These are phyloP conservation scores for Magnusiomyces magnusii DNA, from an alignment of 1,139 yeast species.

Conservation along the genomic window DNA sequence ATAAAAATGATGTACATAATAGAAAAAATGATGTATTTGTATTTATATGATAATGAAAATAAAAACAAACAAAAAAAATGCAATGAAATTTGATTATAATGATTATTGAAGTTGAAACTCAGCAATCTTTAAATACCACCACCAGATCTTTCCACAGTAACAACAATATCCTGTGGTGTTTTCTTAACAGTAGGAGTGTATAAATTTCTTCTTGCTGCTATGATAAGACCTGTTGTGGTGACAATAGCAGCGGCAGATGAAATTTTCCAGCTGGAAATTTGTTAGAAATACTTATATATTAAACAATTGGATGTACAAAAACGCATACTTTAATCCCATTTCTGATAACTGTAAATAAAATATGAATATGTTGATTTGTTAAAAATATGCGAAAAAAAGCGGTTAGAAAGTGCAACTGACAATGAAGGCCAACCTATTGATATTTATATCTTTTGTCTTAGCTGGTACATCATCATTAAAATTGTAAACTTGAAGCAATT, in stretches of 20 bases:
- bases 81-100: background rate
- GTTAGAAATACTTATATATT: background rate
- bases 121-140: conserved; percentile 22
- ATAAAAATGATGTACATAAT: background rate
- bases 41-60: conserved; percentile 38
- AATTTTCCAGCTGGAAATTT: background rate
- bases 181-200: conserved; percentile 22
- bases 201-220: background rate
- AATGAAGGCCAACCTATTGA: too few relatives aligned
- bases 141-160: conserved; percentile 26
- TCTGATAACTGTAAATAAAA: background rate
- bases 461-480: too few relatives aligned
- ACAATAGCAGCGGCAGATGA: background rate
- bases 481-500: too few relatives aligned
- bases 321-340: background rate
- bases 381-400: too few relatives aligned
- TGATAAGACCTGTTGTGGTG: background rate
- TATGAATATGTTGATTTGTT: too few relatives aligned
- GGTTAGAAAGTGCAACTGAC: too few relatives aligned
- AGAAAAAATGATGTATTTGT: conserved; percentile 18
- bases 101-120: background rate
- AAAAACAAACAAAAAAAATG: background rate
- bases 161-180: conserved; percentile 22
- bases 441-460: too few relatives aligned
- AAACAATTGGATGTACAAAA: too few relatives aligned